Base-by-base conservation (phyloP, 2,329 filamentous ascomycete genomes). In the Aspergillus ochraceus region DNA sequence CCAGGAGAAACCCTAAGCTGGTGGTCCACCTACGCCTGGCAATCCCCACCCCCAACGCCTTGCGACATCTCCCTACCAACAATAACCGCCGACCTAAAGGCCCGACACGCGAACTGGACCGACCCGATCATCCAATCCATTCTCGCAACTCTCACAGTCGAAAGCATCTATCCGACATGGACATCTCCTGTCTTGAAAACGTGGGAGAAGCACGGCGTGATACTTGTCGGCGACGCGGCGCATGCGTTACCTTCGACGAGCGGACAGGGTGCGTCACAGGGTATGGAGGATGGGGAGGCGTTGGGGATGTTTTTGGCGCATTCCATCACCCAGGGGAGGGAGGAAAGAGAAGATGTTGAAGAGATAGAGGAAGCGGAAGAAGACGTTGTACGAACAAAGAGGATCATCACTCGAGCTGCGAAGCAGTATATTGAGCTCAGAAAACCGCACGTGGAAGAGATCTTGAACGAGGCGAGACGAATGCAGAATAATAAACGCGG, bases 221-320 rank as follows among this genome's bases (percentile, higher is more conserved):
- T 87, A 4, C 70, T 87, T 2, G 71, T 86, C 2, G 85, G 84
- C 4, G 84, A 87, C 68, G 83, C 83, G 2, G 84, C 83, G 0
- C 84, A 87, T 70, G 83, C 84, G 0, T 73, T 86, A 57, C 80
- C 82, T 2, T 79, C 84, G 0, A 81, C 79, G 6, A 80, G 79
- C 0, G 83, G 84, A 2, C 84, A 86, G 68, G 85, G 84, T 0
- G 78, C 81, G 0, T 81, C 79, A 4, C 84, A 86, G 68, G 84
- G 82, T 0, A 66, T 87, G 11, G 84, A 87, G 67, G 84, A 87
- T 69, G 77, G 76, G 0, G 79, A 83, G 61, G 75, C 79, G 0
- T 71, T 85, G 10, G 71, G 76, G 0, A 60, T 82, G 24, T 70
- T 84, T 1, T 67, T 81, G 36, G 47, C 66, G 1, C 73, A 78